Percentiles rank a stretch among this genome's conserved stretches.
Evolutionary conservation across 345 rosid genomes (phyloP).

Genomic region (Luvunga scandens): DNA sequence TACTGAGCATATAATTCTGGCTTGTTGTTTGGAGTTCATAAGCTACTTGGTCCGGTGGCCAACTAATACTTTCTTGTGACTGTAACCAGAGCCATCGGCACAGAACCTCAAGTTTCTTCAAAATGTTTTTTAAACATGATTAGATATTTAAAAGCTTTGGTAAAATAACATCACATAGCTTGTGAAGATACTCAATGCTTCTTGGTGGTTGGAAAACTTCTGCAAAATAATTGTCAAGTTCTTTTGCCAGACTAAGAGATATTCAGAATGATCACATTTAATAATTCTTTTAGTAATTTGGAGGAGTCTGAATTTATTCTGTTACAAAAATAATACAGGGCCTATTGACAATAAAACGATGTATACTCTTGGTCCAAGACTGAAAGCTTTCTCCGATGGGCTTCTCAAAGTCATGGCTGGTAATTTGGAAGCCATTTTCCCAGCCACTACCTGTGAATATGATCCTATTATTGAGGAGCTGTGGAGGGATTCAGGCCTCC

Average conservation of each 20-base stretch:
- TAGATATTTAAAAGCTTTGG: not conserved
- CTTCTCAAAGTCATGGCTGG: constrained; percentile 52
- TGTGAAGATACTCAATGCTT: not conserved
- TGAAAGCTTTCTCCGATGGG: constrained; percentile 71
- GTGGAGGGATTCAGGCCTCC: constrained; percentile 72
- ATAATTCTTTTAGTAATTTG: not conserved
- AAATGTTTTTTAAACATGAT: not conserved
- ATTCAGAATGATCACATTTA: not conserved
- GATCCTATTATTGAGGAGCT: constrained; percentile 61
- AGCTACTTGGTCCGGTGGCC: not conserved
- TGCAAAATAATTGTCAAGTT: no score
- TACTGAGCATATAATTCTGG: not conserved
- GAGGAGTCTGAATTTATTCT: constrained; percentile 11
- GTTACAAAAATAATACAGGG: constrained; percentile 26
- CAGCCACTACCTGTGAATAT: constrained; percentile 56
- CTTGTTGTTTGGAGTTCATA: not conserved
- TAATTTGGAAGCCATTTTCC: constrained; percentile 63
- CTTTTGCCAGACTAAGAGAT: not conserved
- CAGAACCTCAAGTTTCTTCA: not conserved
- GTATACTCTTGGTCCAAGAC: constrained; percentile 48
- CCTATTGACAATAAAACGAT: constrained; percentile 28
- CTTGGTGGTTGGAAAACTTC: not conserved
- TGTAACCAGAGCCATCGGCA: not conserved
- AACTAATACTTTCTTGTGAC: not conserved
- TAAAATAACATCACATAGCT: not conserved